Base-by-base conservation (phyloP, 164 flowering plant species). In the Buxus sempervirens region DNA sequence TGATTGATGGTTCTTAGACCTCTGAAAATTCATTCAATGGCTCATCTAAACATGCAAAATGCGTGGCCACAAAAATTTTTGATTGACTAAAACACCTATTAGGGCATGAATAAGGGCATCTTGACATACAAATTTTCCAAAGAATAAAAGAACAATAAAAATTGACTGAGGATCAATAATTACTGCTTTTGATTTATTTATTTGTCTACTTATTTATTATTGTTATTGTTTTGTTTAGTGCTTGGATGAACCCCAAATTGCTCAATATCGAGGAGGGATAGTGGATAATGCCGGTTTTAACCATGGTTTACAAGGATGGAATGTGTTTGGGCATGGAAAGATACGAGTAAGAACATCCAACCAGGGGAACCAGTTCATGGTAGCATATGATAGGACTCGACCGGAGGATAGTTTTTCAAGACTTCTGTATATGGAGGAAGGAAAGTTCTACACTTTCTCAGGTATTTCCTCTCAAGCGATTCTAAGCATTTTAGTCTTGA, bases 201-300 rank as follows among this genome's bases (percentile, higher is more conserved):
- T 51, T n/a, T 54, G 20, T n/a, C n/a, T n/a, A n/a, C n/a, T n/a
- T n/a, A n/a, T n/a, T n/a, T n/a, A n/a, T n/a, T n/a, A n/a, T n/a
- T n/a, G n/a, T n/a, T n/a, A n/a, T n/a, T n/a, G n/a, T 58, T 19
- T 13, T 21, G 25, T 70, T 55, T 13, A 74, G 77, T 74, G 77
- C 26, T 12, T 64, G 56, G 38, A 32, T 23, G 62, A 69, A 7
- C 70, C 77, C 3, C 38, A 38, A 23, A 32, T 14, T 0, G 38
- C 77, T 42, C 77, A 69, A 16, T 74, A 74, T 32, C 53, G 18
- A 8, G 77, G 77, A 22, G 77, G 77, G 15, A 20, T 64, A 19
- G 51, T 74, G 5, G 15, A 6, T 12, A 74, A 74, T 61, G 58
- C 66, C 5, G 51, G 26, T 19, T 63, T 74, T 23, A 62, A 64